These are phyloP conservation scores for Cymodocea nodosa DNA, from an alignment of 116 monocot species.

Conservation along the genomic window DNA sequence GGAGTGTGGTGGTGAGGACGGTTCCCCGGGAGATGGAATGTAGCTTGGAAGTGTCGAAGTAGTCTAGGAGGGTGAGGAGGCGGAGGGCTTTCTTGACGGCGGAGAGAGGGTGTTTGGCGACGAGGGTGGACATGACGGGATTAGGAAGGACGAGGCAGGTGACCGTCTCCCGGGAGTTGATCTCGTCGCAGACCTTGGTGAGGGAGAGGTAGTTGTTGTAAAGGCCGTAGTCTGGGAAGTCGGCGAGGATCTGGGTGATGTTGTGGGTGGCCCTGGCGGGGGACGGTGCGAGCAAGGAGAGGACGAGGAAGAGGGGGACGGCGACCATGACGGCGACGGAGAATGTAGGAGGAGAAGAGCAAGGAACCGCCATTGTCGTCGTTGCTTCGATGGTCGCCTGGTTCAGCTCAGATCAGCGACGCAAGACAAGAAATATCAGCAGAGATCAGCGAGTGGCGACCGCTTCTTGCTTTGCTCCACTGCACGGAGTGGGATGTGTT, in stretches of 20 bases:
- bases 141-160: constrained; percentile 67
- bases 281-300: neutral
- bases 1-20: constrained; percentile 59
- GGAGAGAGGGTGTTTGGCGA: constrained; percentile 41
- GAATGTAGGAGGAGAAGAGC: neutral
- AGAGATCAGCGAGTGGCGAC: no score
- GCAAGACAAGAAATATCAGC: no score
- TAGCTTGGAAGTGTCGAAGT: constrained; percentile 78
- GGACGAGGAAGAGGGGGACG: neutral
- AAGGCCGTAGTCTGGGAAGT: constrained; percentile 56
- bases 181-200: constrained; percentile 76
- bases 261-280: constrained; percentile 24
- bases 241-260: constrained; percentile 52
- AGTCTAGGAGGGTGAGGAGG: constrained; percentile 82
- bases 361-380: no score
- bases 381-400: no score
- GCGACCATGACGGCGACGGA: neutral
- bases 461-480: no score
- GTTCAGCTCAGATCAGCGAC: no score
- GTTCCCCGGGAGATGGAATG: constrained; percentile 55
- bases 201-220: constrained; percentile 60
- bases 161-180: constrained; percentile 65
- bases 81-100: constrained; percentile 71
- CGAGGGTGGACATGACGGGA: constrained; percentile 40
- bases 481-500: no score